Base-by-base conservation (phyloP, 2,329 filamentous ascomycete species). In the Neocatenulostroma microsporum region DNA sequence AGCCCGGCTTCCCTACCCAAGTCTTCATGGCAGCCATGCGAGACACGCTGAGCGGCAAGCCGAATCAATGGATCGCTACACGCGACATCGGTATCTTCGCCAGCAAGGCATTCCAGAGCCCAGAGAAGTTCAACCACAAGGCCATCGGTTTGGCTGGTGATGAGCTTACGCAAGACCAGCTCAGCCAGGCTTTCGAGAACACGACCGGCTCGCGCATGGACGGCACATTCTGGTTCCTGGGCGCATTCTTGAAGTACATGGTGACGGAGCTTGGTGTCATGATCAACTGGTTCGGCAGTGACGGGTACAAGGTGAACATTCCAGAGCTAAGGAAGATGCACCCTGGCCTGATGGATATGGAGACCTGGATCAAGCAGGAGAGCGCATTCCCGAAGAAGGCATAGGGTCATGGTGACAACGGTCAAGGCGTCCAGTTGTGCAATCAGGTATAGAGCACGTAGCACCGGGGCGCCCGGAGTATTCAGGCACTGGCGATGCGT, bases 31-130 rank as follows among this genome's bases (percentile, higher is more conserved):
- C 72, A 0, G 62, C 64, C 1, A 62, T 67, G 45, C 58, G 65
- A 35, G 62, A 62, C 4, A 50, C 47, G 11, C 39, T 56, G 10
- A 51, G 49, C 28, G 53, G 40, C 39, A 55, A 53, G 32, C 39
- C 48, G 6, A 45, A 56, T 27, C 65, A 69, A 40, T 46, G 66
- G 37, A 48, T 70, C 10, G 58, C 64, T 0, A 58, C 56, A 7
- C 60, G 61, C 10, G 73, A 76, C 43, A 74, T 76, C 45, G 73
- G 72, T 1, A 47, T 61, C 23, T 72, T 75, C 41, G 72, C 60
- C 5, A 66, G 67, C 3, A 53, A 63, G 27, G 68, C 69, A 0
- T 71, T 76, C 40, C 37, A 61, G 18, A 53, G 67, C 5, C 62
- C 68, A 2, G 53, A 67, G 3, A 51, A 63, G 32, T 74, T 62